Conservation (phyloP, 345 rosid species). For the Murraya paniculata region DNA sequence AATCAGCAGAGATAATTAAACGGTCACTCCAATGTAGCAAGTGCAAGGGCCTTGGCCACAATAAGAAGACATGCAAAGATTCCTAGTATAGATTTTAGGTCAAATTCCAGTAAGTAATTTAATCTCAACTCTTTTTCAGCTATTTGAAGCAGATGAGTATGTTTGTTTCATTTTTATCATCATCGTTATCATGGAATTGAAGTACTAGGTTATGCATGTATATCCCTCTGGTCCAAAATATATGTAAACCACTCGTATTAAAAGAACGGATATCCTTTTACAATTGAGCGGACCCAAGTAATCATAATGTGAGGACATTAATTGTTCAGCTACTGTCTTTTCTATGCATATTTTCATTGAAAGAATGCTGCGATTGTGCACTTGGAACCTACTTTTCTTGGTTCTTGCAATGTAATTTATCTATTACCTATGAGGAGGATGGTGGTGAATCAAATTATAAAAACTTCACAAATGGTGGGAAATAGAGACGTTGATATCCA, state of each 20-base stretch:
- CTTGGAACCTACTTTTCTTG: background rate
- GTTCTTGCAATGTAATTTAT: background rate
- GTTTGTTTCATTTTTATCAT: background rate
- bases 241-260: background rate
- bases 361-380: background rate
- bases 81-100: conserved; percentile 28
- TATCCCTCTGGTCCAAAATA: background rate
- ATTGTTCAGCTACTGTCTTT: too few relatives aligned
- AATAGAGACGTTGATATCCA: background rate
- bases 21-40: conserved; percentile 95
- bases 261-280: background rate
- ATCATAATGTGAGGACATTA: background rate
- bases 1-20: conserved; percentile 58
- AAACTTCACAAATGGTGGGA: background rate
- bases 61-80: conserved; percentile 86
- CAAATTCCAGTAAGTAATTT: conserved; percentile 22
- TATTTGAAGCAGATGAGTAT: background rate
- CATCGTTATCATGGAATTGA: background rate
- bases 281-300: background rate
- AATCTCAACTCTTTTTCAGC: conserved; percentile 19
- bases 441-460: background rate
- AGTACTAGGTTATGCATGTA: background rate
- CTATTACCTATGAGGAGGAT: background rate
- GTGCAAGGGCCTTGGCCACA: conserved; percentile 97
- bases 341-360: background rate